Conservation (phyloP, 805 yeast species). For the Hyphopichia homilentoma region DNA sequence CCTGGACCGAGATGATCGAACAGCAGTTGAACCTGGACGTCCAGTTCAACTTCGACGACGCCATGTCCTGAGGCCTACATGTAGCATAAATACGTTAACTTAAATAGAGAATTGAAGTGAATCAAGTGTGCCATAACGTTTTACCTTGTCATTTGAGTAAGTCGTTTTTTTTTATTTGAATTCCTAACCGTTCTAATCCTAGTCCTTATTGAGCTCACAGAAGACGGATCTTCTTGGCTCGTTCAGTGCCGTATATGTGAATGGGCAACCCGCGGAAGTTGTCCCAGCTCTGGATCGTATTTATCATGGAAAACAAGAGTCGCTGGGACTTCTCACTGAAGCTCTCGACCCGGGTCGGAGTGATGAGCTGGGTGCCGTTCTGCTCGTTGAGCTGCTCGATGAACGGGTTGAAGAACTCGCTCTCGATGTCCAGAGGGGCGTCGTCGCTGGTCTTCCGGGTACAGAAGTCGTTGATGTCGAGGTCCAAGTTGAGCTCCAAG, state of each 20-base stretch:
- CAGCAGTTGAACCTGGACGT: constrained; percentile 48
- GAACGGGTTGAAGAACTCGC: neutral
- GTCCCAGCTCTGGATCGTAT: constrained; percentile 3
- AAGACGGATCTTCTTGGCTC: neutral
- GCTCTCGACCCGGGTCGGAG: neutral
- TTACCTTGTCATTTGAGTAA: too few relatives aligned
- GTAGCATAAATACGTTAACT: too few relatives aligned
- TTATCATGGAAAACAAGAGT: constrained; percentile 2
- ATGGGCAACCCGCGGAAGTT: constrained; percentile 1
- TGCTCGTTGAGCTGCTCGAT: neutral
- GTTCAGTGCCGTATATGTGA: constrained; percentile 2
- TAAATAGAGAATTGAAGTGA: too few relatives aligned
- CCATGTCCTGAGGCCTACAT: constrained; percentile 5
- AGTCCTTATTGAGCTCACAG: too few relatives aligned
- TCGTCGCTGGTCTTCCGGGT: neutral
- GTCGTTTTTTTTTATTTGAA: too few relatives aligned
- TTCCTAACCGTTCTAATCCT: too few relatives aligned
- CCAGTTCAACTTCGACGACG: constrained; percentile 26
- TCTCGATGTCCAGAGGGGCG: neutral
- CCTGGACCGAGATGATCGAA: constrained; percentile 79
- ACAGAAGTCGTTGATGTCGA: constrained; percentile 10
- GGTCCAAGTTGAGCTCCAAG: constrained; percentile 15
- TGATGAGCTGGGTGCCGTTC: neutral
- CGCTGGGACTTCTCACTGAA: constrained; percentile 2
- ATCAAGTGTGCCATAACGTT: too few relatives aligned